Evolutionary conservation across 805 yeast genomes (phyloP).

Genomic region (Candida suzukii): DNA sequence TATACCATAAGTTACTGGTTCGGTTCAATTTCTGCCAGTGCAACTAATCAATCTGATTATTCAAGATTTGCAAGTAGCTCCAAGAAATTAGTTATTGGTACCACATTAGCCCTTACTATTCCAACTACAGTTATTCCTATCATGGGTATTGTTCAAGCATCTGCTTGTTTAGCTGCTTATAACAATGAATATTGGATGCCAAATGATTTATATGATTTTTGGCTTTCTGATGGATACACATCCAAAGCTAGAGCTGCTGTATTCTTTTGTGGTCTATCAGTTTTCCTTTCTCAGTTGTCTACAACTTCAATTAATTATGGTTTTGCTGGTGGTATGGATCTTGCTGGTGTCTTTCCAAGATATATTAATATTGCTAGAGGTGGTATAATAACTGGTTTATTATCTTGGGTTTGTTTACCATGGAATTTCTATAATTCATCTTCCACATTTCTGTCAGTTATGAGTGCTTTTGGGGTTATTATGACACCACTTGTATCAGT

Average conservation of each 20-base stretch:
- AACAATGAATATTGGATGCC: conserved; percentile 36
- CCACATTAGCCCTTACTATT: conserved; percentile 26
- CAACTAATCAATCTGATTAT: conserved; percentile 29
- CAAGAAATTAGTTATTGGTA: conserved; percentile 18
- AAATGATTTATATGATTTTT: conserved; percentile 29
- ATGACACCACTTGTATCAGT: conserved; percentile 33
- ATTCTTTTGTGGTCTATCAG: conserved; percentile 34
- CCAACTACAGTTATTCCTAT: conserved; percentile 36
- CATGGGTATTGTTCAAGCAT: conserved; percentile 37
- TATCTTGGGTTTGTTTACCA: conserved; percentile 33
- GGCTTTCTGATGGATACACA: conserved; percentile 32
- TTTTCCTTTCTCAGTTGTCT: conserved; percentile 30
- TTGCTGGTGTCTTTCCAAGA: conserved; percentile 39
- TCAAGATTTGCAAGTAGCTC: conserved; percentile 21
- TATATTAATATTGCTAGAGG: conserved; percentile 40
- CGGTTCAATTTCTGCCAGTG: conserved; percentile 32
- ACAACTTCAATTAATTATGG: conserved; percentile 33
- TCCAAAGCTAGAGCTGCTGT: conserved; percentile 41
- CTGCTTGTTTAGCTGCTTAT: conserved; percentile 28
- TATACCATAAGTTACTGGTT: conserved; percentile 32
- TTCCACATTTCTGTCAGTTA: conserved; percentile 25
- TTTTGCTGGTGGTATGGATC: conserved; percentile 44
- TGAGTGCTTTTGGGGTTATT: conserved; percentile 27
- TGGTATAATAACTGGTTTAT: conserved; percentile 28
- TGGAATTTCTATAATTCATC: conserved; percentile 33